Base-by-base conservation (phyloP, 495 filamentous ascomycete species). In the Penicillium desertorum region DNA sequence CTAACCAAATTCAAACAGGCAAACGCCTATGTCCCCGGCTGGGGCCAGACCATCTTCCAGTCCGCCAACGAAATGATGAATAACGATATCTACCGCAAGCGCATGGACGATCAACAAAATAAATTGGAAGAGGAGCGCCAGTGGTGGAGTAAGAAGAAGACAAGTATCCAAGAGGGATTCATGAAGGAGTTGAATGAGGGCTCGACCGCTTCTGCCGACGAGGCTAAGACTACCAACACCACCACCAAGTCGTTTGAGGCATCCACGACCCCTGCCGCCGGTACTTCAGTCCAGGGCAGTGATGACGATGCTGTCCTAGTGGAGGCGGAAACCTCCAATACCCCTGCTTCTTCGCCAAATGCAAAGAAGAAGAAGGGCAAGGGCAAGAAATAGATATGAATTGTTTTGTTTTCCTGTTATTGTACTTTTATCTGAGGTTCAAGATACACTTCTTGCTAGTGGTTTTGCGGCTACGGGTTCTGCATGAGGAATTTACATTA, bases 41-140 rank as follows among this genome's bases (percentile, higher is more conserved):
- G 94, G 94, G 94, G 94, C 61, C 87, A 92, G 64, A 84, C 80
- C 23, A 97, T 98, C 67, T 98, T 98, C 81, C 94, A 98, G 72
- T 89, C 88, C 22, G 95, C 94, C 41, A 89, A 88, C 57, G 89
- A 92, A 68, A 92, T 92, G 78, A 80, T 86, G 52, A 84, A 88
- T 58, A 89, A 90, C 62, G 74, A 72, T 7, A 69, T 81, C 11
- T 75, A 88, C 62, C 84, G 86, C 41, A 76, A 83, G 44, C 79
- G 83, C 1, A 72, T 89, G 11, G 76, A 79, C 8, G 82, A 83
- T 48, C 79, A 96, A 41, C 86, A 91, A 63, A 76, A 73, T 32
- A 86, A 90, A 60, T 74, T 83, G 0, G 78, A 76, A 12, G 72
- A 81, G 29, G 95, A 98, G 70, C 88, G 87, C 68, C 82, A 84